These are phyloP conservation scores for Tricholoma hemisulphureum DNA, from an alignment of 768 basidiomycete genomes.

Conservation along the genomic window DNA sequence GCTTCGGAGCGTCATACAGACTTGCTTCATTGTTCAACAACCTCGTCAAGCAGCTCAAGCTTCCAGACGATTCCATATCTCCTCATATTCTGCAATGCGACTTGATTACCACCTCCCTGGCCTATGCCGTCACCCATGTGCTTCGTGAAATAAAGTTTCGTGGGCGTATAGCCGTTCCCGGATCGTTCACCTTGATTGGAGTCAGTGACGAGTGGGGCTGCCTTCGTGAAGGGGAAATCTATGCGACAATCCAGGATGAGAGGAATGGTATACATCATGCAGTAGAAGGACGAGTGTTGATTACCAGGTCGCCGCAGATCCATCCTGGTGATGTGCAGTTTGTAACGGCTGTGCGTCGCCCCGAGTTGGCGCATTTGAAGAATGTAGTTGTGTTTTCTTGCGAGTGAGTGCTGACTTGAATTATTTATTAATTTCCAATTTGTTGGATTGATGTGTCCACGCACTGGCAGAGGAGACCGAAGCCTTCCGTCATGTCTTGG, in stretches of 20 bases:
- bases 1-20: conserved; percentile 44
- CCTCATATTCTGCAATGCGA: conserved; percentile 27
- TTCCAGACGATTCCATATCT: conserved; percentile 24
- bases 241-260: conserved; percentile 38
- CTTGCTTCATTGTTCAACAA: conserved; percentile 42
- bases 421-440: background rate
- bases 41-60: conserved; percentile 28
- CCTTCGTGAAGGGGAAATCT: conserved; percentile 47
- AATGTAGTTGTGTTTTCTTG: conserved; percentile 54
- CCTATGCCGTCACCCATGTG: conserved; percentile 42
- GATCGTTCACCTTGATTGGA: conserved; percentile 49
- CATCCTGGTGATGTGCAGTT: conserved; percentile 49
- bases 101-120: conserved; percentile 36
- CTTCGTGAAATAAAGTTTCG: conserved; percentile 52
- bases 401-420: conserved; percentile 29
- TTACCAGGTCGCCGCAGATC: conserved; percentile 52
- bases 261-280: conserved; percentile 21
- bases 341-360: conserved; percentile 41
- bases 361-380: conserved; percentile 37
- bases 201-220: conserved; percentile 52
- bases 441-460: conserved; percentile 2
- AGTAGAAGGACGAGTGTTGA: conserved; percentile 39
- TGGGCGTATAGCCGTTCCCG: conserved; percentile 49
- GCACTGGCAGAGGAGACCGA: conserved; percentile 36
- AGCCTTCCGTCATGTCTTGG: conserved; percentile 47